phyloP scores from a whole-genome alignment of 306 rosid genomes.

The Cicer judaicum region DNA sequence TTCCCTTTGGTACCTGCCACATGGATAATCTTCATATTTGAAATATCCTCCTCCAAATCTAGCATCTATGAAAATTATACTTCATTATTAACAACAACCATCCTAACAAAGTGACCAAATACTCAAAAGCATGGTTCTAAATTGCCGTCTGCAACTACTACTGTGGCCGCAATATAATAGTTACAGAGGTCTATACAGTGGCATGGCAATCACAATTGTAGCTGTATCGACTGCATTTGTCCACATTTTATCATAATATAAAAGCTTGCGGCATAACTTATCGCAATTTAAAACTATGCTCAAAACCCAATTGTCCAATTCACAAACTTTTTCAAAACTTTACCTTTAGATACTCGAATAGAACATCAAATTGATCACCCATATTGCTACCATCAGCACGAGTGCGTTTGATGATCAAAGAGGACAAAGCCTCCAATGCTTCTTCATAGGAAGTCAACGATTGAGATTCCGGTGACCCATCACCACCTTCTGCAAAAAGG shows the following conservation, averaged over 20 bases:
- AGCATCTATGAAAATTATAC: conserved; percentile 60
- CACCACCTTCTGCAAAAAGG: conserved; percentile 50
- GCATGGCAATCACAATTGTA: no score
- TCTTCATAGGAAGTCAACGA: conserved; percentile 71
- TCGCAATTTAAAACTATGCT: no score
- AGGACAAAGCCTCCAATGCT: conserved; percentile 83
- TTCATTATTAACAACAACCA: conserved; percentile 18
- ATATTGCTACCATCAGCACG: conserved; percentile 80
- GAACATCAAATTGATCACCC: conserved; percentile 76
- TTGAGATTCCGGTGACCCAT: conserved; percentile 46
- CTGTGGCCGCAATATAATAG: no score
- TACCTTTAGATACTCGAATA: conserved; percentile 76
- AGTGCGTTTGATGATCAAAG: conserved; percentile 79
- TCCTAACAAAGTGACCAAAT: conserved; percentile 29
- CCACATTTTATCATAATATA: no score
- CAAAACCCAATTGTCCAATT: conserved; percentile 21
- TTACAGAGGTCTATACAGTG: no score
- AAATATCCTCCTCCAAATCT: conserved; percentile 83
- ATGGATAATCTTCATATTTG: conserved; percentile 88
- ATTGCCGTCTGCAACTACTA: no score
- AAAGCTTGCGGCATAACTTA: no score
- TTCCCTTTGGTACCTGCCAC: conserved; percentile 99
- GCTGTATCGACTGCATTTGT: no score
- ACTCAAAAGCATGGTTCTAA: not conserved
- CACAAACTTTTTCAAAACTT: conserved; percentile 2